phyloP scores from a whole-genome alignment of 2,329 filamentous ascomycete species.

The Cercospora sojina region DNA sequence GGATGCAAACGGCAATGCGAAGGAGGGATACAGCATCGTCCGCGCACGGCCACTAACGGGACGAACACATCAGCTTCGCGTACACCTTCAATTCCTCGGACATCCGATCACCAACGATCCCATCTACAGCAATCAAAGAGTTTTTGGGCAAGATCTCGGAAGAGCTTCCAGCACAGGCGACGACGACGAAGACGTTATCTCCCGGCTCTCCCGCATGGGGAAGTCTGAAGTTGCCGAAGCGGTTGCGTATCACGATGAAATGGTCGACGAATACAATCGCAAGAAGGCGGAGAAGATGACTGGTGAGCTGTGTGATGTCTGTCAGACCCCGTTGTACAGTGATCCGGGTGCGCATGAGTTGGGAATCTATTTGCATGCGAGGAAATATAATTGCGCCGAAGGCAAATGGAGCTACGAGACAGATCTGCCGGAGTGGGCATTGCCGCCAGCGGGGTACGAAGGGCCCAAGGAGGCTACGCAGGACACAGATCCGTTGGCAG shows the following conservation, averaged over 20 bases:
- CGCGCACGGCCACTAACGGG: slow-evolving; percentile 91
- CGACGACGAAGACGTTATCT: slow-evolving; percentile 86
- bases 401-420: slow-evolving; percentile 88
- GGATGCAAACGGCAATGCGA: slow-evolving; percentile 22
- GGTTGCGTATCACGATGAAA: slow-evolving; percentile 88
- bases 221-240: slow-evolving; percentile 91
- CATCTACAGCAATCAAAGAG: slow-evolving; percentile 91
- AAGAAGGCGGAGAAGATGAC: slow-evolving; percentile 92
- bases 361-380: slow-evolving; percentile 88
- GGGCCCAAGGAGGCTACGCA: slow-evolving; percentile 67
- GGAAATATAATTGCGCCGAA: slow-evolving; percentile 79
- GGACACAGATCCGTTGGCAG: slow-evolving; percentile 49
- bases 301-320: slow-evolving; percentile 75
- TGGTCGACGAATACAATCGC: slow-evolving; percentile 87
- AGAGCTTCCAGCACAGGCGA: slow-evolving; percentile 64
- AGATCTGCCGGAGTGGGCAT: slow-evolving; percentile 78
- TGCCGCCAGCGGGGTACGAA: slow-evolving; percentile 70
- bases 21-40: slow-evolving; percentile 81
- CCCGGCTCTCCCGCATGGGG: slow-evolving; percentile 81
- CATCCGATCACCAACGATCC: slow-evolving; percentile 97
- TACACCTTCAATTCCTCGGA: slow-evolving; percentile 90
- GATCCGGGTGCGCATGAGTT: slow-evolving; percentile 89
- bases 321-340: slow-evolving; percentile 85
- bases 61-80: slow-evolving; percentile 89
- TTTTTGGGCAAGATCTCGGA: slow-evolving; percentile 82